A percentile compares a stretch with the other conserved stretches of the same genome.
These are phyloP conservation scores for Cucurbita moschata DNA, from an alignment of 306 rosid species.

Conservation along the genomic window DNA sequence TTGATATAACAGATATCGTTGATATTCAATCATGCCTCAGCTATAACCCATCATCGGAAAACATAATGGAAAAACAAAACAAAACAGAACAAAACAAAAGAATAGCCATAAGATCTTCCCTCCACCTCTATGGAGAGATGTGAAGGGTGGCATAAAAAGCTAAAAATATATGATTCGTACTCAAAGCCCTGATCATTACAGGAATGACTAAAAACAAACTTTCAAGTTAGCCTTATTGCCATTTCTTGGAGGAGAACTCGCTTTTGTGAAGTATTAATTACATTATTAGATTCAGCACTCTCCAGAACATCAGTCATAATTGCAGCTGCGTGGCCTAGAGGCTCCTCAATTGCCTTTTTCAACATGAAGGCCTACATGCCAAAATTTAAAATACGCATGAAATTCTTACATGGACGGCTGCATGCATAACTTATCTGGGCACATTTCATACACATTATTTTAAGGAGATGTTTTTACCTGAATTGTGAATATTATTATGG, in stretches of 20 bases:
- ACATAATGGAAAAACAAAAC: neutral
- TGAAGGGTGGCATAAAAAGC: slow-evolving; percentile 14
- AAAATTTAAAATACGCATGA: neutral
- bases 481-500: neutral
- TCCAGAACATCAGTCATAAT: slow-evolving; percentile 89
- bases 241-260: slow-evolving; percentile 94
- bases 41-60: slow-evolving; percentile 12
- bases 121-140: slow-evolving; percentile 5
- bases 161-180: slow-evolving; percentile 10
- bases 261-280: slow-evolving; percentile 78
- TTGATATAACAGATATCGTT: slow-evolving; percentile 23
- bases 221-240: slow-evolving; percentile 73
- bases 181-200: slow-evolving; percentile 20
- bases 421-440: neutral
- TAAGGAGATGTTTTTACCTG: neutral
- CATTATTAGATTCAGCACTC: slow-evolving; percentile 75
- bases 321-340: slow-evolving; percentile 97
- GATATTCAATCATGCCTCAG: slow-evolving; percentile 46
- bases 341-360: slow-evolving; percentile 84
- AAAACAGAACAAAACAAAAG: neutral
- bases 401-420: neutral
- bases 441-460: neutral
- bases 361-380: slow-evolving; percentile 80
- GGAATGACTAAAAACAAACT: slow-evolving; percentile 7
- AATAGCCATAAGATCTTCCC: slow-evolving; percentile 13